These are phyloP conservation scores for Cystobasidium pallidum DNA, from an alignment of 1,284 basidiomycete species.

Conservation along the genomic window DNA sequence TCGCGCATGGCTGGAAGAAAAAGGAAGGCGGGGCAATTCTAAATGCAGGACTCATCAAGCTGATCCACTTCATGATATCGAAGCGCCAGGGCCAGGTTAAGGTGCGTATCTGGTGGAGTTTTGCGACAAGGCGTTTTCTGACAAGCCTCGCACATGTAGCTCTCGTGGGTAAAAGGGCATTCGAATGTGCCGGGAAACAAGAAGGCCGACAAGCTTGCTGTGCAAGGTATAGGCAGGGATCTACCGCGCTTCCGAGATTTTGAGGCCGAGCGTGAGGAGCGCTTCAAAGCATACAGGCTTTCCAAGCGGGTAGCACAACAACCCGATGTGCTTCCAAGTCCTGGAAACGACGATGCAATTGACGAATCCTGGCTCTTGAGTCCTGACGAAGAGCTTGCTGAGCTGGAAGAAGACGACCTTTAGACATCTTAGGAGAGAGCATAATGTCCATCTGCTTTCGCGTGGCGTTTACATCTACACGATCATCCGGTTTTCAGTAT, in stretches of 20 bases:
- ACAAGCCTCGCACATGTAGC: slow-evolving; percentile 41
- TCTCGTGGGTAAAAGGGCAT: slow-evolving; percentile 74
- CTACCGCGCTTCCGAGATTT: slow-evolving; percentile 11
- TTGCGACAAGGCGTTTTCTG: not conserved
- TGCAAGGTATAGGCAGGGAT: slow-evolving; percentile 58
- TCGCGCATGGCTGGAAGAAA: slow-evolving; percentile 59
- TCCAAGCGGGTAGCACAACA: not conserved
- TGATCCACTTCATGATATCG: slow-evolving; percentile 57
- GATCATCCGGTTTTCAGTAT: not conserved
- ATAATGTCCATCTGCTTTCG: no score
- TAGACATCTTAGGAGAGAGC: not conserved
- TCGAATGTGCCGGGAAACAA: slow-evolving; percentile 73
- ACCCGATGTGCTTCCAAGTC: not conserved
- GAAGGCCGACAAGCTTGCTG: slow-evolving; percentile 71
- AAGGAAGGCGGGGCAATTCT: slow-evolving; percentile 64
- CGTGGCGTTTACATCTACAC: not conserved
- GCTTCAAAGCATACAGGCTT: not conserved
- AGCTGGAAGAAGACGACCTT: slow-evolving; percentile 13
- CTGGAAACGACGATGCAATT: not conserved
- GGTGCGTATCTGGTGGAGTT: not conserved
- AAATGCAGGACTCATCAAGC: slow-evolving; percentile 68
- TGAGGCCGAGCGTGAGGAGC: slow-evolving; percentile 22
- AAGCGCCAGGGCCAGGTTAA: slow-evolving; percentile 27
- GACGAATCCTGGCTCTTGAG: slow-evolving; percentile 29
- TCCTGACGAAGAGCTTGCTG: slow-evolving; percentile 32